Conservation (phyloP, 108 stramenopile species). For the Aurantiochytrium sp. region DNA sequence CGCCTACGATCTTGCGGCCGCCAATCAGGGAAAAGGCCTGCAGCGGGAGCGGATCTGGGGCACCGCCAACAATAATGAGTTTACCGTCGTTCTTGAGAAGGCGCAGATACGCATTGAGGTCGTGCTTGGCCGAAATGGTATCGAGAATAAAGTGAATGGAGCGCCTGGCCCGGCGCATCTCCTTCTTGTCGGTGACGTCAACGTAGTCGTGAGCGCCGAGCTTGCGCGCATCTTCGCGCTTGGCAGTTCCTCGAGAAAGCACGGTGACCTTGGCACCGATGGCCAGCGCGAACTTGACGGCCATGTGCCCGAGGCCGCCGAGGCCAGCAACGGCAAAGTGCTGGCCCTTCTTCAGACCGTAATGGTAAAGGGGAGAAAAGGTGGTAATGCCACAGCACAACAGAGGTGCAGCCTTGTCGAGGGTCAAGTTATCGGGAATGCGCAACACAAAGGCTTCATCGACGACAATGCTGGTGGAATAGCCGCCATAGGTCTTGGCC, state of each 20-base stretch:
- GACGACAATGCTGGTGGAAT: conserved; percentile 25
- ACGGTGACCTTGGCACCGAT: conserved; percentile 43
- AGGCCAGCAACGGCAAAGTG: conserved; percentile 50
- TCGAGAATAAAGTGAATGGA: conserved; percentile 47
- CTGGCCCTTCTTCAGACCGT: conserved; percentile 29
- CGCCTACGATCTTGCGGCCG: conserved; percentile 22
- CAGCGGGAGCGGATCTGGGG: background rate
- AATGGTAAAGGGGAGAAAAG: conserved; percentile 45
- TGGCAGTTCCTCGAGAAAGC: conserved; percentile 37
- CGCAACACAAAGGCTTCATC: background rate
- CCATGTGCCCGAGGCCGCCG: conserved; percentile 61
- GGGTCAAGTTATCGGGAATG: background rate
- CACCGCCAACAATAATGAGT: conserved; percentile 31
- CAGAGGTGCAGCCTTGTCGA: conserved; percentile 29
- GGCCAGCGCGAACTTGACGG: conserved; percentile 47
- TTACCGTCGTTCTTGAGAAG: conserved; percentile 36
- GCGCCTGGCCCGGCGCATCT: conserved; percentile 25
- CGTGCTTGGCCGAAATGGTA: conserved; percentile 41
- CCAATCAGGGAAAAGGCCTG: conserved; percentile 19
- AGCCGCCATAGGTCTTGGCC: conserved; percentile 7
- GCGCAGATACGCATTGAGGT: conserved; percentile 22
- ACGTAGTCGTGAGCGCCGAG: conserved; percentile 40
- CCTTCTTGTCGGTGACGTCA: conserved; percentile 31
- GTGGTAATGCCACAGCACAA: conserved; percentile 63
- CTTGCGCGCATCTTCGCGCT: conserved; percentile 34